Evolutionary conservation across 345 rosid genomes (phyloP), one percentile per base, ranked within the genome.

Genomic region (Euphorbia pulcherrima): DNA sequence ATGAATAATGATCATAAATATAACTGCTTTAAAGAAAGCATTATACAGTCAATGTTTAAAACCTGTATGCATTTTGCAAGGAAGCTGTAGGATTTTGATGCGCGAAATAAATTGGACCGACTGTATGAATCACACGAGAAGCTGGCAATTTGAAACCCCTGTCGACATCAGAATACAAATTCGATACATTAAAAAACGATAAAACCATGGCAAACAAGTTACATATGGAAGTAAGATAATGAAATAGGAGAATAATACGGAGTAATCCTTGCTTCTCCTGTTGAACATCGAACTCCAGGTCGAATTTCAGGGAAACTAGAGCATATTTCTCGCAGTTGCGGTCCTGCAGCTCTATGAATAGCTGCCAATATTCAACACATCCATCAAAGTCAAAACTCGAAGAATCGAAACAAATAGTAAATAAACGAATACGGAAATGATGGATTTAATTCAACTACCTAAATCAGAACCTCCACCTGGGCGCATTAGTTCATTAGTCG

Each of bases 211-310:
- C 20, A 17, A 48, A 48, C 4, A 48, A 48, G 53, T 48, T 39
- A 39, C 10, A 39, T 39, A 48, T 5, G 11, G 53, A 39, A 41
- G 47, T 41, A 20, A 4, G 2, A 50, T 50, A 3, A 50, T 13
- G 54, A 12, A 12, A 16, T 50, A 50, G 6, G n/a, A 50, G n/a
- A 23, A 7, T 11, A 56, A 11, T 58, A 90, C 94, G 76, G 88
- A 39, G 97, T 88, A 64, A 92, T 87, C 75, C 97, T 88, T 59
- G 97, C 96, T 85, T 92, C 90, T 59, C 97, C 97, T 0, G 81
- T 75, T 0, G 90, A 97, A 75, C 98, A 90, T 56, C 96, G 93
- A 1, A 90, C 73, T 30, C 84, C 93, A 23, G 87, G 85, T 55
- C 29, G 77, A 56, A 83, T 89, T 79, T 87, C 85, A 17, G 92